phyloP scores from a whole-genome alignment of 306 rosid species.

The Dalbergia cochinchinensis region DNA sequence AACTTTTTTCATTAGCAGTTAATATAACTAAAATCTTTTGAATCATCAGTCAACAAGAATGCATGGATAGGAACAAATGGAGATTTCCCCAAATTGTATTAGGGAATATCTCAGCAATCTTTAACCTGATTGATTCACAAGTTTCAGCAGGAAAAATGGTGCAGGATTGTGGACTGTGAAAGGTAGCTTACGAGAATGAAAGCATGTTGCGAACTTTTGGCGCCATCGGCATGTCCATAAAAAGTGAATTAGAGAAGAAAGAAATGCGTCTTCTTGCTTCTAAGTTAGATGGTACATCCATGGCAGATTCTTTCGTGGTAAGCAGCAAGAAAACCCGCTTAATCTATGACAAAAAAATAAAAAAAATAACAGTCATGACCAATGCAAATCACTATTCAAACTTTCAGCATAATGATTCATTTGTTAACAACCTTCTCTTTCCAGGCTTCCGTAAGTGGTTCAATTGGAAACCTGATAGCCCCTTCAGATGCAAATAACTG shows the following conservation, averaged over 20 bases:
- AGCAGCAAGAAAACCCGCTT: constrained; percentile 85
- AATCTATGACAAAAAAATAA: constrained; percentile 59
- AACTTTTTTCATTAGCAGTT: background rate
- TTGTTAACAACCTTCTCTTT: constrained; percentile 79
- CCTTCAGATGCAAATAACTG: constrained; percentile 96
- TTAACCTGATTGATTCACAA: constrained; percentile 16
- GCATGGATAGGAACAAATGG: constrained; percentile 22
- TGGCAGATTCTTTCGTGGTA: constrained; percentile 97
- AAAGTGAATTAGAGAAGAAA: constrained; percentile 93
- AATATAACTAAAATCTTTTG: background rate
- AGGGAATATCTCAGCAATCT: background rate
- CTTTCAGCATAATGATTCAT: constrained; percentile 12
- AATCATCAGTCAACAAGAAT: background rate
- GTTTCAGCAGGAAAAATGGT: constrained; percentile 33
- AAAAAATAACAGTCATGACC: background rate
- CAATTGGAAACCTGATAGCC: constrained; percentile 89
- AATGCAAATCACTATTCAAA: constrained; percentile 20
- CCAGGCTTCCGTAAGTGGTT: constrained; percentile 82
- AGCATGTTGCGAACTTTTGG: constrained; percentile 99
- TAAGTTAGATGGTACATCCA: constrained; percentile 97
- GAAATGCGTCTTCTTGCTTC: constrained; percentile 99
- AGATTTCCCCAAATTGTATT: constrained; percentile 13
- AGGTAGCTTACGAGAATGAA: constrained; percentile 89
- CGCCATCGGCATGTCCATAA: constrained; percentile 97
- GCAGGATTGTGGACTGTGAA: background rate